Evolutionary conservation across 257 asterid genomes (phyloP).

Genomic region (Fraxinus excelsior): DNA sequence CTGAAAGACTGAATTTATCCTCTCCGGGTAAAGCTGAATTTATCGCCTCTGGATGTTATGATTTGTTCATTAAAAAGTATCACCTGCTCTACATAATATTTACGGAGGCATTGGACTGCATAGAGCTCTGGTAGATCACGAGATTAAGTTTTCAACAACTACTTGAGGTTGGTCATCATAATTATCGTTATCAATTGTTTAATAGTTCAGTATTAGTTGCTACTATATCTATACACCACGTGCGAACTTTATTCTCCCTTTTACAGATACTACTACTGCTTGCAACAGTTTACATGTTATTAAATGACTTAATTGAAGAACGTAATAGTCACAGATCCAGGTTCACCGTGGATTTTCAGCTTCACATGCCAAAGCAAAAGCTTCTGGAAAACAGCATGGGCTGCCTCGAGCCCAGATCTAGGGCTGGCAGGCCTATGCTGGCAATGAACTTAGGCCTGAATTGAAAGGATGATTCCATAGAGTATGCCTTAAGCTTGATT

Average conservation of each 20-base stretch:
- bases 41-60: neutral
- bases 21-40: neutral
- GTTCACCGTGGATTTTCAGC: conserved; percentile 43
- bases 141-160: neutral
- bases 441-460: conserved; percentile 38
- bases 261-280: neutral
- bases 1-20: neutral
- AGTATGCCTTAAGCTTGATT: conserved; percentile 49
- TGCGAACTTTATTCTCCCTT: neutral
- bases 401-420: conserved; percentile 38
- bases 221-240: neutral
- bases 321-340: conserved; percentile 24
- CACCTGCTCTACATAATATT: neutral
- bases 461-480: conserved; percentile 36
- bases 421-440: conserved; percentile 38
- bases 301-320: conserved; percentile 15
- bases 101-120: neutral
- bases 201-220: neutral
- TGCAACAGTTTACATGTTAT: too few relatives aligned
- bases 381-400: conserved; percentile 42
- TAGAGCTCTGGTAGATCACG: neutral
- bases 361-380: conserved; percentile 49
- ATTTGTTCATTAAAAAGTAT: neutral
- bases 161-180: neutral
- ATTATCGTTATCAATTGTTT: neutral